phyloP scores from a whole-genome alignment of 805 yeast genomes.

The Tetrapisispora nanseiensis region DNA sequence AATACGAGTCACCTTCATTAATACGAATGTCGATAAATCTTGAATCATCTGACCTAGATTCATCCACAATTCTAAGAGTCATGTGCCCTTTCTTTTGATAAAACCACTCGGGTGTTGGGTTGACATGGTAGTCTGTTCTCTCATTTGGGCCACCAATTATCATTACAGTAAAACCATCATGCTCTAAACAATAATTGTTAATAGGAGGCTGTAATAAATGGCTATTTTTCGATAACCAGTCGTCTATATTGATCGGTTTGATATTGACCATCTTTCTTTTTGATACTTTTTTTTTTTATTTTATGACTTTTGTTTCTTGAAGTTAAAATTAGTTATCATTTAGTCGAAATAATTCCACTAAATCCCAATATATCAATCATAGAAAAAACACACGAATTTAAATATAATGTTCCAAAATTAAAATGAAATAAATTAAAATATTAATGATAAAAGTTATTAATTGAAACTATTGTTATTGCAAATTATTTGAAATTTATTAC shows the following conservation, averaged over 20 bases:
- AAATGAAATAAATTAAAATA: too few relatives aligned
- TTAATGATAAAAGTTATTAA: too few relatives aligned
- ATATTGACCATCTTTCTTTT: slow-evolving; percentile 14
- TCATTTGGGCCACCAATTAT: slow-evolving; percentile 94
- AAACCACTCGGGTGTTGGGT: slow-evolving; percentile 92
- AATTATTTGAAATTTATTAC: too few relatives aligned
- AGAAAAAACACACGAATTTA: too few relatives aligned
- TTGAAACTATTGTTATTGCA: too few relatives aligned
- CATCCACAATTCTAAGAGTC: slow-evolving; percentile 72
- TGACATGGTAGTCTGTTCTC: slow-evolving; percentile 85
- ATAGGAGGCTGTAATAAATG: slow-evolving; percentile 84
- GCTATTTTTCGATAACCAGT: slow-evolving; percentile 72
- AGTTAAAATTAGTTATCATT: neutral
- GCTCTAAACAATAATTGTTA: slow-evolving; percentile 78
- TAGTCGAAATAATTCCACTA: neutral
- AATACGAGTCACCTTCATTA: slow-evolving; percentile 78
- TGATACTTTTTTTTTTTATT: neutral
- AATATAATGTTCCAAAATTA: too few relatives aligned
- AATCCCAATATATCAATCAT: too few relatives aligned
- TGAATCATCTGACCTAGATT: slow-evolving; percentile 35
- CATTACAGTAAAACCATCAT: slow-evolving; percentile 92
- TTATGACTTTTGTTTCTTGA: neutral
- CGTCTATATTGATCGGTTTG: slow-evolving; percentile 61
- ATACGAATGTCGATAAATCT: slow-evolving; percentile 66
- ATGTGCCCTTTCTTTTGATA: slow-evolving; percentile 79